Percentiles rank a stretch among this genome's conserved stretches.
phyloP scores from a whole-genome alignment of 805 yeast species.

The Kodamaea jinghongensis region DNA sequence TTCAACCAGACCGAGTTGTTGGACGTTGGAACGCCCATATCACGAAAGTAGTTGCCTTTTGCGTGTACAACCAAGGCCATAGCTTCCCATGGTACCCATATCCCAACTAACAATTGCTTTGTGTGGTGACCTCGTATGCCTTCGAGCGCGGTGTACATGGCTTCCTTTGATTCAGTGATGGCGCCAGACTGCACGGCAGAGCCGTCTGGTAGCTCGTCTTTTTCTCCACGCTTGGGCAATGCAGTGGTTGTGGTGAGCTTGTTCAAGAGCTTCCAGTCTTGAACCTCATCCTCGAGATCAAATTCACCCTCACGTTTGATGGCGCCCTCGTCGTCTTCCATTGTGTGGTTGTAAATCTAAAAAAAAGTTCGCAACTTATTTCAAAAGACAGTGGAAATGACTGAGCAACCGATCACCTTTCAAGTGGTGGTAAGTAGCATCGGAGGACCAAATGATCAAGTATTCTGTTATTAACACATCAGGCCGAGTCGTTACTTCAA shows the following conservation, averaged over 20 bases:
- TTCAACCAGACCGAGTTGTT: slow-evolving; percentile 32
- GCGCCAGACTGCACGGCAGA: slow-evolving; percentile 48
- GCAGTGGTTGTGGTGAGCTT: slow-evolving; percentile 16
- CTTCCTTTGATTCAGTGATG: slow-evolving; percentile 54
- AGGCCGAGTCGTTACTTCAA: slow-evolving; percentile 38
- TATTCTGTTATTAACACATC: slow-evolving; percentile 10
- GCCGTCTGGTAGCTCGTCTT: slow-evolving; percentile 84
- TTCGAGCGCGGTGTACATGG: slow-evolving; percentile 69
- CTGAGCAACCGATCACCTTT: slow-evolving; percentile 15
- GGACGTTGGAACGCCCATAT: slow-evolving; percentile 57
- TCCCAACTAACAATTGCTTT: slow-evolving; percentile 53
- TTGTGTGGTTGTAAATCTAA: neutral
- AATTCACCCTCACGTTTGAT: slow-evolving; percentile 3
- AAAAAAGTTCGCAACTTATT: neutral
- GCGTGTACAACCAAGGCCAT: slow-evolving; percentile 43
- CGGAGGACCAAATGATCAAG: neutral
- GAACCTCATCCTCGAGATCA: slow-evolving; percentile 44
- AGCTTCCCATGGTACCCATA: slow-evolving; percentile 34
- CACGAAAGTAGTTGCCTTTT: slow-evolving; percentile 69
- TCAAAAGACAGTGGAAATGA: slow-evolving; percentile 2
- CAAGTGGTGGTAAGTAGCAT: slow-evolving; percentile 19
- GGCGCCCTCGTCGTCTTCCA: slow-evolving; percentile 11
- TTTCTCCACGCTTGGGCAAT: slow-evolving; percentile 75
- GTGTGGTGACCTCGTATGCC: slow-evolving; percentile 45
- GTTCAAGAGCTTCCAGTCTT: slow-evolving; percentile 49